Evolutionary conservation across 1,284 basidiomycete species (phyloP), one percentile per base, ranked within the genome.

Genomic region (Trametes polyzona): DNA sequence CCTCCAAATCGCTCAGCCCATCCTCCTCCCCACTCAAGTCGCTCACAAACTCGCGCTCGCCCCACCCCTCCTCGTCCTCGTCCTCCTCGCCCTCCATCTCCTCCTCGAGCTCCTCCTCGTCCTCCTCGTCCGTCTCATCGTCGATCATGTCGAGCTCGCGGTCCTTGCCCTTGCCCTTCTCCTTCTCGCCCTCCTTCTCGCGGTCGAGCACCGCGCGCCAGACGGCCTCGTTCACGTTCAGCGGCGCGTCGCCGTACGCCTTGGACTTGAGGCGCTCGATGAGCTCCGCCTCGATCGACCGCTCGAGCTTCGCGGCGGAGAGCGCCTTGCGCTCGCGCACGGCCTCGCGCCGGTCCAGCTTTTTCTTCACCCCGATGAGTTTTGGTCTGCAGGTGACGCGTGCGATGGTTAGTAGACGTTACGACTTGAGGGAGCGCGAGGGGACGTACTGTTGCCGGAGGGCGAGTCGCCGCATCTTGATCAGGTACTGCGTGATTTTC

Each of bases 401-500:
- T 5, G 32, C 5, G 12, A 2, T 8, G 14, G 29, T 19, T 3
- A 40, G 30, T 12, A 16, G 2, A 4, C 11, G 32, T 35, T 4
- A 44, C 23, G 16, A 36, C n/a, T n/a, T 12, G 19, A 16, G 1
- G 7, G 21, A 35, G 23, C 14, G 21, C 7, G 6, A 27, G 32
- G 30, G 29, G 24, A 83, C 93, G 67, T 60, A 96, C 95, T 95
- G 90, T 74, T 96, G 88, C 53, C 93, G 88, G 59, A 96, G 80
- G 68, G 90, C 91, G 67, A 98, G 77, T 39, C 93, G 86, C 57
- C 97, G 83, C 92, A 99, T 95, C 80, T 98, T 97, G 76, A 99
- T 98, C 61, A 99, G 84, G 71, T 98, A 99, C 74, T 99, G 97
- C 0, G 96, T 99, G 67, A 99, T 98, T 79, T 98, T 99, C 16